Evolutionary conservation across 805 yeast species (phyloP).

Genomic region (Grigorovia transvaalensis): DNA sequence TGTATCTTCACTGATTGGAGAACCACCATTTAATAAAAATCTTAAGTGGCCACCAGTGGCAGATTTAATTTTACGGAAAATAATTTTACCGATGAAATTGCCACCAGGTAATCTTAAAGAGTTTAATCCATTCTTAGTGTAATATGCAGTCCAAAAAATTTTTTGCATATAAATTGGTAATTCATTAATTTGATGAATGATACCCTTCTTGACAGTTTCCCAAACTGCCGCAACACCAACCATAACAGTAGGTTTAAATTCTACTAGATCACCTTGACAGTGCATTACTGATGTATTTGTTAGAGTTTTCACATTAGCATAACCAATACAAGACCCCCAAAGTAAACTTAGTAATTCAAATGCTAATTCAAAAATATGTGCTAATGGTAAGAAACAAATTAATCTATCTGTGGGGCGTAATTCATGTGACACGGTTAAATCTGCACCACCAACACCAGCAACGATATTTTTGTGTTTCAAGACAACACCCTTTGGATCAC

Average conservation of each 20-base stretch:
- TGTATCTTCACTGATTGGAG: conserved; percentile 73
- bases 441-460: conserved; percentile 80
- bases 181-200: conserved; percentile 60
- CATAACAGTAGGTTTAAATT: conserved; percentile 86
- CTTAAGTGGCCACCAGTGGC: conserved; percentile 91
- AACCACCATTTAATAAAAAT: conserved; percentile 78
- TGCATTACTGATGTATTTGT: conserved; percentile 73
- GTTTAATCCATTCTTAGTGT: conserved; percentile 56
- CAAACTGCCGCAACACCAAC: conserved; percentile 98
- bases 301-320: conserved; percentile 86
- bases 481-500: conserved; percentile 71
- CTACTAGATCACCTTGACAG: conserved; percentile 79
- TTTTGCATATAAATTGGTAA: conserved; percentile 59
- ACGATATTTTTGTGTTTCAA: conserved; percentile 55
- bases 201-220: conserved; percentile 93
- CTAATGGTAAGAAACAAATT: conserved; percentile 85
- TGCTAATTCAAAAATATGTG: conserved; percentile 88
- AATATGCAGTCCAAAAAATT: conserved; percentile 81
- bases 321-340: conserved; percentile 89
- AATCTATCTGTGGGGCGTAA: conserved; percentile 56
- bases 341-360: conserved; percentile 70
- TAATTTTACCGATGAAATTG: conserved; percentile 45
- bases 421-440: conserved; percentile 46
- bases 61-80: conserved; percentile 80
- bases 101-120: conserved; percentile 69